Evolutionary conservation across 228 moss, liverwort and hornwort species (phyloP), one percentile per base, ranked within the genome.

Genomic region (Sphagnum fallax): DNA sequence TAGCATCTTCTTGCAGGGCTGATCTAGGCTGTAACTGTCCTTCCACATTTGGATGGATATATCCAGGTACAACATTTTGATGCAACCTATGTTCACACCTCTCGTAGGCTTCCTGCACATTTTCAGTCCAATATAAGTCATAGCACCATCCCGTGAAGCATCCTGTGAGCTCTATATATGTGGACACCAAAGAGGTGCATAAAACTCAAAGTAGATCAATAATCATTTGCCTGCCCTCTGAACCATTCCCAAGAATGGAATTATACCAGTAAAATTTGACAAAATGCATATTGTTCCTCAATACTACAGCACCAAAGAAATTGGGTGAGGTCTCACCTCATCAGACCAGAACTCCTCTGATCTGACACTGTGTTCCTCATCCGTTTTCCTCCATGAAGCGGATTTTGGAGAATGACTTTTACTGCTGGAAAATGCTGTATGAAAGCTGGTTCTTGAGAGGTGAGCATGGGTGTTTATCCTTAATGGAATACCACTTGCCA

Each of bases 281-380:
- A 32, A 32, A 32, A 32, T 32, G 32, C 32, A 32, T 32, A 32
- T 32, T 32, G 32, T 32, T 1, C 32, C 32, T 32, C 32, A 32
- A 2, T 32, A 32, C 2, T 2, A 32, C 32, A 32, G 32, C 32
- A 32, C 32, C 55, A 55, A 8, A 55, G 12, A 12, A 55, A 8
- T 55, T 8, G 2, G 55, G 8, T 0, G 1, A 55, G 12, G 55
- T 10, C 16, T 12, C 18, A 65, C 65, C 65, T 65, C 65, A 65
- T 65, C 65, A 65, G 65, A 65, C 65, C 50, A 65, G 65, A 49
- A 65, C 6, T 65, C 65, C 50, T 65, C 65, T 65, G 65, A 65
- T 48, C 14, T 47, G 10, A 49, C 47, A 14, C 65, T 65, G 4
- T 65, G 48, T 5, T 55, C 55, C 8, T 65, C 65, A 10, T 65